Conservation (phyloP, 1,284 basidiomycete species). For the Papiliotrema fonsecae region DNA sequence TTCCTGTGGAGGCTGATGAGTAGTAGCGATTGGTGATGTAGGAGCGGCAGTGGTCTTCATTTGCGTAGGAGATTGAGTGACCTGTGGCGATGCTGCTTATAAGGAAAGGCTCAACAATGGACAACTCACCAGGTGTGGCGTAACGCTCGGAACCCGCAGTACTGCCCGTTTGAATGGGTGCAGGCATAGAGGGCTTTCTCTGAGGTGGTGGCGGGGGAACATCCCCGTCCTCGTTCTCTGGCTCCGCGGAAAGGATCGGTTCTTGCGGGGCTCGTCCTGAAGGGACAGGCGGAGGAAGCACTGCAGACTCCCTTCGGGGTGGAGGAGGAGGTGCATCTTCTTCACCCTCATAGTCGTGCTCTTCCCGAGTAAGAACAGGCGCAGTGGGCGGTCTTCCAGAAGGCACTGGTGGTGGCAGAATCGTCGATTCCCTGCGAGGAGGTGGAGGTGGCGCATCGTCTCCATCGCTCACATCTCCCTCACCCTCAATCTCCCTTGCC, state of each 20-base stretch:
- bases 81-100: constrained; percentile 4
- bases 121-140: constrained; percentile 13
- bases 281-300: constrained; percentile 9
- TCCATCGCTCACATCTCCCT: constrained; percentile 11
- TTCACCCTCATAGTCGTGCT: constrained; percentile 4
- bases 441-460: constrained; percentile 5
- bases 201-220: too few relatives aligned
- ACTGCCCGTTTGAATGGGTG: constrained; percentile 14
- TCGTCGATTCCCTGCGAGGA: not conserved
- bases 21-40: not conserved
- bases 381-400: not conserved
- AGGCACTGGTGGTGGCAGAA: not conserved
- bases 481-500: constrained; percentile 15
- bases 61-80: constrained; percentile 4
- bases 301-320: constrained; percentile 17
- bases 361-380: too few relatives aligned
- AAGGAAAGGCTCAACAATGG: not conserved
- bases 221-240: too few relatives aligned
- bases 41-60: not conserved
- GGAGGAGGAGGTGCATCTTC: constrained; percentile 19
- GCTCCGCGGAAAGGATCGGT: too few relatives aligned
- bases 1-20: not conserved
- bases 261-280: not conserved
- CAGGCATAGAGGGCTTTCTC: constrained; percentile 15
- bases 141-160: not conserved